A percentile compares a stretch with the other conserved stretches of the same genome.
phyloP scores from a whole-genome alignment of 805 yeast genomes.

The Wickerhamiella siamensis region DNA sequence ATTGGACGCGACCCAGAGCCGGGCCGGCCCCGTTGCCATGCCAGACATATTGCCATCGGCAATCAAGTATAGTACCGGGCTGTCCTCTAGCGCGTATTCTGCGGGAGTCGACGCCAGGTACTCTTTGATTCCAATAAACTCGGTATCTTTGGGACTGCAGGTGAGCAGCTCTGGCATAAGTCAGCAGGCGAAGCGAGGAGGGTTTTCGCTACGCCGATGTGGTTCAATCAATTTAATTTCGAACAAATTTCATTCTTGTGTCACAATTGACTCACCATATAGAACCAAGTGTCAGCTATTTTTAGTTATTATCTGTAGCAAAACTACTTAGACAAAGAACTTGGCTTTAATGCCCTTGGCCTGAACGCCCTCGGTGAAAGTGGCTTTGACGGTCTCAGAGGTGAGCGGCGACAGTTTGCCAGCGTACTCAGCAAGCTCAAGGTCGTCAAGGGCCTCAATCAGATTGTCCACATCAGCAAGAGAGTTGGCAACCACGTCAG shows the following conservation, averaged over 20 bases:
- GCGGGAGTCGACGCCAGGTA: slow-evolving; percentile 24
- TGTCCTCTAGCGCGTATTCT: slow-evolving; percentile 22
- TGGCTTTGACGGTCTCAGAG: slow-evolving; percentile 35
- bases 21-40: slow-evolving; percentile 4
- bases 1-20: slow-evolving; percentile 18
- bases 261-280: too few relatives aligned
- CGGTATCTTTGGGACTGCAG: slow-evolving; percentile 13
- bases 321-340: slow-evolving; percentile 16
- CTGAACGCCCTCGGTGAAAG: slow-evolving; percentile 12
- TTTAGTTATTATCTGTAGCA: neutral
- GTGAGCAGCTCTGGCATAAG: slow-evolving; percentile 9
- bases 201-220: neutral
- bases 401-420: slow-evolving; percentile 47
- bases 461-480: slow-evolving; percentile 60
- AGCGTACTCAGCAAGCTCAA: slow-evolving; percentile 62
- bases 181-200: neutral
- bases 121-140: slow-evolving; percentile 19
- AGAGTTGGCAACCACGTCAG: slow-evolving; percentile 31
- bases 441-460: slow-evolving; percentile 68
- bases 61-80: slow-evolving; percentile 19
- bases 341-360: slow-evolving; percentile 17
- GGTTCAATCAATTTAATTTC: too few relatives aligned
- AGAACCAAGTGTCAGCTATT: too few relatives aligned
- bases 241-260: too few relatives aligned
- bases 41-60: slow-evolving; percentile 6